Evolutionary conservation across 2,329 filamentous ascomycete species (phyloP).

Genomic region (Pseudogymnoascus sp.): DNA sequence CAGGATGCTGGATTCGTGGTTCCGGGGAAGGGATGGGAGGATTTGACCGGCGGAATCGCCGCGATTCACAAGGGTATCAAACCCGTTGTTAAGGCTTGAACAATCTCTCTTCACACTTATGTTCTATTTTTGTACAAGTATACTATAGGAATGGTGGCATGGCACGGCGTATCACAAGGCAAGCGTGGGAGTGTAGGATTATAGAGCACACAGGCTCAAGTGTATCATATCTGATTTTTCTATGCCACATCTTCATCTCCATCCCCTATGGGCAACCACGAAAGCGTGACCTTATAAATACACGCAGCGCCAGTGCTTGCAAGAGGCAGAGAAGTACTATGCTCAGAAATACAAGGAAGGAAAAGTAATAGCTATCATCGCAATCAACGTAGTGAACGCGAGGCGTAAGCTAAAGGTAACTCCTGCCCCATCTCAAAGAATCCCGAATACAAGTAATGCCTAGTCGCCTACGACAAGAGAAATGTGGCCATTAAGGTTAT

Average conservation of each 20-base stretch:
- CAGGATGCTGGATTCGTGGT: constrained; percentile 75
- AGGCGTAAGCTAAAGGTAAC: constrained; percentile 29
- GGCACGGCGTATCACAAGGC: constrained; percentile 8
- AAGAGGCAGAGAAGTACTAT: constrained; percentile 18
- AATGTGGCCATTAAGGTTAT: constrained; percentile 26
- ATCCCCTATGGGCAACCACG: constrained; percentile 17
- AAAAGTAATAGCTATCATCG: constrained; percentile 26
- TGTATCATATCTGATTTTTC: constrained; percentile 22
- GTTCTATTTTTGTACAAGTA: background rate
- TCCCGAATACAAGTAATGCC: constrained; percentile 22
- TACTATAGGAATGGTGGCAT: constrained; percentile 11
- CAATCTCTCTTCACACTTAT: background rate
- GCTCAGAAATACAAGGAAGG: constrained; percentile 25
- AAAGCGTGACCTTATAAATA: constrained; percentile 22
- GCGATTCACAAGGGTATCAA: constrained; percentile 97
- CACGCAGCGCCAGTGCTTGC: constrained; percentile 28
- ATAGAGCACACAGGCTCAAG: constrained; percentile 20
- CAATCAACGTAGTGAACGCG: constrained; percentile 16
- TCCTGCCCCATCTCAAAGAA: constrained; percentile 26
- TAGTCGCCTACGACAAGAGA: constrained; percentile 22
- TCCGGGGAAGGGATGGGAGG: constrained; percentile 76
- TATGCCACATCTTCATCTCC: constrained; percentile 19
- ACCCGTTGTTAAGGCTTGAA: constrained; percentile 35
- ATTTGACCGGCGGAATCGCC: constrained; percentile 85
- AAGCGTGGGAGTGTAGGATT: constrained; percentile 5